Evolutionary conservation across 2,329 filamentous ascomycete species (phyloP).

Genomic region (Fusarium bactridioides): DNA sequence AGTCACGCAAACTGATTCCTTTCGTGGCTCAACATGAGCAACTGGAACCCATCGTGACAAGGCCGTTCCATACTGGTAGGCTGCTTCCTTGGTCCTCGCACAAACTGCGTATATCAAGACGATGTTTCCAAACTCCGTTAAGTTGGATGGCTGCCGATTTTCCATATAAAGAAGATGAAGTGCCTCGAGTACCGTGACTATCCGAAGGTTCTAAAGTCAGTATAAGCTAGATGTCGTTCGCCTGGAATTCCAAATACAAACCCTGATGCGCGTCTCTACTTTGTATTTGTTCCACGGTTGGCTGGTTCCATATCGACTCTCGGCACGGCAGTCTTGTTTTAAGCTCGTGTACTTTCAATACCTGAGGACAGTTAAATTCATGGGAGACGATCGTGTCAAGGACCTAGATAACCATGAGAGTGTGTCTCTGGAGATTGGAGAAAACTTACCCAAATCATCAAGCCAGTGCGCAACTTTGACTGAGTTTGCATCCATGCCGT

Average conservation of each 20-base stretch:
- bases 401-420: not conserved
- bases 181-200: slow-evolving; percentile 16
- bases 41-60: slow-evolving; percentile 25
- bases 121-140: slow-evolving; percentile 25
- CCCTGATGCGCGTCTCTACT: not conserved
- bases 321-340: slow-evolving; percentile 2
- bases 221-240: not conserved
- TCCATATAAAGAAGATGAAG: slow-evolving; percentile 29
- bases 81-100: slow-evolving; percentile 15
- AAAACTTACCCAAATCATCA: slow-evolving; percentile 17
- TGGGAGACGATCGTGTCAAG: slow-evolving; percentile 10
- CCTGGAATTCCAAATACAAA: not conserved
- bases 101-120: slow-evolving; percentile 24
- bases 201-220: not conserved
- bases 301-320: slow-evolving; percentile 5
- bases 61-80: slow-evolving; percentile 7
- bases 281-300: not conserved
- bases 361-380: slow-evolving; percentile 8
- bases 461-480: slow-evolving; percentile 4
- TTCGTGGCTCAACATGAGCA: slow-evolving; percentile 19
- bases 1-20: not conserved
- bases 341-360: slow-evolving; percentile 13
- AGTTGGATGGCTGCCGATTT: slow-evolving; percentile 19
- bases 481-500: slow-evolving; percentile 3
- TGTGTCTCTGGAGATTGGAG: not conserved